Base-by-base conservation (phyloP, 208 protist genomes). In the Plasmodiophora brassicae region DNA sequence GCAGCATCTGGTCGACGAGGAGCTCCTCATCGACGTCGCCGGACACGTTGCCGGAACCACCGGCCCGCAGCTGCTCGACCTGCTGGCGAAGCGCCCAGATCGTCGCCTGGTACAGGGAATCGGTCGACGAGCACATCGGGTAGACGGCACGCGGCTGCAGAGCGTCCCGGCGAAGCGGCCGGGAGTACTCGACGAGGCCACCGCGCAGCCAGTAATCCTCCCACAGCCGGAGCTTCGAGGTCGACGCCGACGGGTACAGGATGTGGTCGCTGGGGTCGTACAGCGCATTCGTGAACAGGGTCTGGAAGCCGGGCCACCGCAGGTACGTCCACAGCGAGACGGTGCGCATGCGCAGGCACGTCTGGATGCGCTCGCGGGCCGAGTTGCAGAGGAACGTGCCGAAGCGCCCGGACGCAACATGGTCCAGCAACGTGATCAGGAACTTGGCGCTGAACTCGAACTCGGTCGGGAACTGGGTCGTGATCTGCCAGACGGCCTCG, bases 361-460 rank as follows among this genome's bases (percentile, higher is more conserved):
- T 14, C 54, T 71, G 71, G 8, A 83, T 43, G 10, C 84, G 8
- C 36, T 87, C 35, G 10, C 84, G 28, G 28, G 60, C 53, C 38
- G 28, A 85, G 25, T 87, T 41, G 28, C 84, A 71, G 25, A 94
- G 86, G 54, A 94, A 94, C 1, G 88, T 93, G 38, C 92, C 93
- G 65, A 84, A 90, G 22, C 32, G 25, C 22, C 90, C 46, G 0
- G 85, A 90, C 38, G 45, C 44, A 0, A 71, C 8, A 38, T 91
- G 53, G 1, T 93, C 14, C 28, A 86, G 36, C 20, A 94, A 44
- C 44, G 46, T 88, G 22, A 90, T 38, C 0, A 94, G 83, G 36
- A 93, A 88, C n/a, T 65, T 1, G 0, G 43, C 0, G 46, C 89
- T 94, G 65, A 93, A 94, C 88, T 94, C 87, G 65, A 94, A 94